Evolutionary conservation across 768 basidiomycete species (phyloP).

Genomic region (Termitomyces sp.): DNA sequence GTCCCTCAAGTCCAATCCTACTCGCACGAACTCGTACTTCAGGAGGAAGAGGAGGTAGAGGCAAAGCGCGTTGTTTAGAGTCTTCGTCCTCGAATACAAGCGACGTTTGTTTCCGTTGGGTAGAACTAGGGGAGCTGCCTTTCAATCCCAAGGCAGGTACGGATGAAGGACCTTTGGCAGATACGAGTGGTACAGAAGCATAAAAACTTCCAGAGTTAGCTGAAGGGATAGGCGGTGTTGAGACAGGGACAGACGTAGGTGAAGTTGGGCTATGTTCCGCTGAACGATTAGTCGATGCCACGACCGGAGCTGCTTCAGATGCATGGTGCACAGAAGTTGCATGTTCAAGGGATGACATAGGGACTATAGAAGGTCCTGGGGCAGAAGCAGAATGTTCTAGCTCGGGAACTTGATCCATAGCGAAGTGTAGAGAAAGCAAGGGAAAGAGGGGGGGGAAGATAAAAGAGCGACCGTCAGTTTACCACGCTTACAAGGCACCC

Average conservation of each 20-base stretch:
- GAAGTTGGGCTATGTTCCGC: neutral
- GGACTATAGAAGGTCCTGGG: neutral
- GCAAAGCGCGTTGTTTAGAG: neutral
- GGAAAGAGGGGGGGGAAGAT: neutral
- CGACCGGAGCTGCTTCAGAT: neutral
- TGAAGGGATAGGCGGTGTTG: neutral
- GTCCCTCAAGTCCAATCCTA: constrained; percentile 3
- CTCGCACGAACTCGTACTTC: constrained; percentile 7
- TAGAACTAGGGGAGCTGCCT: constrained; percentile 5
- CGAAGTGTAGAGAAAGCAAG: neutral
- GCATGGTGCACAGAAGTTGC: neutral
- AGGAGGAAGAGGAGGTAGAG: constrained; percentile 14
- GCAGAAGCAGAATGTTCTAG: constrained; percentile 1
- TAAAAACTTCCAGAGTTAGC: neutral
- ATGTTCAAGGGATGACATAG: neutral
- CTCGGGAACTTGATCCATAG: constrained; percentile 10
- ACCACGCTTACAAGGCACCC: neutral
- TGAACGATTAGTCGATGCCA: neutral
- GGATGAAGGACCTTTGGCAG: neutral
- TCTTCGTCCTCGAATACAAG: constrained; percentile 2
- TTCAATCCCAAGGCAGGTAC: neutral
- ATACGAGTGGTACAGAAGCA: neutral
- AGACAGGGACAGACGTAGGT: neutral
- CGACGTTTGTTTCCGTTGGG: constrained; percentile 2
- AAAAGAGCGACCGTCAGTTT: neutral